Evolutionary conservation across 148 eudicot species (phyloP), one percentile per base, ranked within the genome.

Genomic region (Rhododendron molle): DNA sequence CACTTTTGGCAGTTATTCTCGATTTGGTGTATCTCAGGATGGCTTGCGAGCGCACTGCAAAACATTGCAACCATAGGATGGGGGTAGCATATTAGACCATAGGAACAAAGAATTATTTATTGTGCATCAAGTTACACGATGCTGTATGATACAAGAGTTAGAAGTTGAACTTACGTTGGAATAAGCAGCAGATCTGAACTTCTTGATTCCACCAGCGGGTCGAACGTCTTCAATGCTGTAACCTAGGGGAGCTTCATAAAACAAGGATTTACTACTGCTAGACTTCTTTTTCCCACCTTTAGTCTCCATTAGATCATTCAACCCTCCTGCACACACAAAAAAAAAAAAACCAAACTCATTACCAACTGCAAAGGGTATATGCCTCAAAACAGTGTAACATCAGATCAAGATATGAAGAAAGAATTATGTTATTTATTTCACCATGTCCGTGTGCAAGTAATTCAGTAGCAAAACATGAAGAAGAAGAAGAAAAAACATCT

Each of bases 221-320:
- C 98, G 94, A 88, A 94, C 89, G 92, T 96, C 97, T 89, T 96
- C 97, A 91, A 96, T 96, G 91, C 92, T 91, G 91, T 94, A 95
- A 76, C 95, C 96, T 72, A 96, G 92, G 93, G 97, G 98, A 86
- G 96, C 96, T 91, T 95, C 96, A 87, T 94, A 95, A 72, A 86
- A 90, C 78, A 86, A 86, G 85, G 91, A 92, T 89, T 87, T 90
- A 93, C 92, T 93, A 90, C 95, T 93, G 40, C 94, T 92, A 60
- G 96, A 94, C 92, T 94, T 93, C 90, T 90, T 90, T 60, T 92
- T 89, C 47, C 94, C 96, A 88, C 93, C 92, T 89, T 93, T 91
- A 7, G 93, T 67, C 88, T 92, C 97, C 97, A 96, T 96, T 88
- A 91, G 91, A 86, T 86, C 98, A 96, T 93, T 86, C 93, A 92